Conservation (phyloP, 2,329 filamentous ascomycete genomes). For the Daldinia eschscholtzii region DNA sequence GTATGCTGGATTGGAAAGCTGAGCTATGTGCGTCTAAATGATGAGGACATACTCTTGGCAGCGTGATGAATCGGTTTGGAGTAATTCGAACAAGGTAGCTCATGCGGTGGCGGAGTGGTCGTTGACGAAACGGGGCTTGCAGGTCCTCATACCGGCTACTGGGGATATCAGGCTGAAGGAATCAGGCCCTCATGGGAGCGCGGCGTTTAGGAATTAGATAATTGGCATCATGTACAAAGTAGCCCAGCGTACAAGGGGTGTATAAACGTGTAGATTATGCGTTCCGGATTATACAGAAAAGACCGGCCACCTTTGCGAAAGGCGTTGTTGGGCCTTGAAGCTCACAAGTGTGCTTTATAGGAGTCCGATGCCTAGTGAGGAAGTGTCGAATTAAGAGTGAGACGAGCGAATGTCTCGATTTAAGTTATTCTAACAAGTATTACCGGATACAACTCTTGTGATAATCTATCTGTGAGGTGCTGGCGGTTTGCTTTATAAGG, state of each 20-base stretch:
- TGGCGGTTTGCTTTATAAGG: not conserved
- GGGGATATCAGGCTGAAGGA: constrained; percentile 31
- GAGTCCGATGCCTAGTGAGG: not conserved
- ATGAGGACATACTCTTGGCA: constrained; percentile 1
- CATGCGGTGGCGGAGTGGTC: constrained; percentile 10
- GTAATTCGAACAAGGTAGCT: constrained; percentile 20
- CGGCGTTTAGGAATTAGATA: constrained; percentile 42
- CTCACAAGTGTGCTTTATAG: constrained; percentile 3
- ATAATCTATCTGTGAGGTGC: not conserved
- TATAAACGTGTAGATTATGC: constrained; percentile 43
- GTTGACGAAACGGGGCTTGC: constrained; percentile 11
- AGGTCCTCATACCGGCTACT: constrained; percentile 14
- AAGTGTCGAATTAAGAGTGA: constrained; percentile 6
- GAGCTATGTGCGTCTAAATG: constrained; percentile 22
- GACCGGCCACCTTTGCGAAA: not conserved
- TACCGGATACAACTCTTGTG: not conserved
- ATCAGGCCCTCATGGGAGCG: constrained; percentile 36
- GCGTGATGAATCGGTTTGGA: constrained; percentile 1
- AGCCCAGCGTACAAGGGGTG: constrained; percentile 35
- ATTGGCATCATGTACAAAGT: constrained; percentile 41
- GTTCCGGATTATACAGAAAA: constrained; percentile 11
- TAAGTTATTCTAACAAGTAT: not conserved
- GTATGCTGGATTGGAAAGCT: constrained; percentile 62
- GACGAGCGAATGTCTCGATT: constrained; percentile 1
- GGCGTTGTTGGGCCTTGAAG: not conserved